A percentile compares a stretch with the other conserved stretches of the same genome.
phyloP scores from a whole-genome alignment of 345 rosid species.

The Chamaenerion angustifolium region DNA sequence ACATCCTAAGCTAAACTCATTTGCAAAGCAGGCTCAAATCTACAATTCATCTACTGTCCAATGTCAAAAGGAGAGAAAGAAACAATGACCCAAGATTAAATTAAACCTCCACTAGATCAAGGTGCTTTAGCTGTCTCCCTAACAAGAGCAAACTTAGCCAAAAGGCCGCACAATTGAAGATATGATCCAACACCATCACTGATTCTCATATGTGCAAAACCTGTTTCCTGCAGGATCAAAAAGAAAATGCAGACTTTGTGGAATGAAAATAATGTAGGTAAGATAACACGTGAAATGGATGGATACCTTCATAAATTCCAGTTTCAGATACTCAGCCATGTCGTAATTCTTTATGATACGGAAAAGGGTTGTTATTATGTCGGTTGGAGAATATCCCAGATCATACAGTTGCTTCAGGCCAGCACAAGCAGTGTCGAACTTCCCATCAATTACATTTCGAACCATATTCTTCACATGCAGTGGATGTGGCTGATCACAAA shows the following conservation, averaged over 20 bases:
- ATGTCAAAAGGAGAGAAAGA: no score
- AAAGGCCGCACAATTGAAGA: constrained; percentile 88
- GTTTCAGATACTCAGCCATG: constrained; percentile 83
- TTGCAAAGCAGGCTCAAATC: neutral
- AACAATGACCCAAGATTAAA: no score
- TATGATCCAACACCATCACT: constrained; percentile 95
- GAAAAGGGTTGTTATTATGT: constrained; percentile 88
- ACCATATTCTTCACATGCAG: constrained; percentile 88
- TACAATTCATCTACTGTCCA: no score
- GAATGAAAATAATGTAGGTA: neutral
- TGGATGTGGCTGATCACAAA: constrained; percentile 98
- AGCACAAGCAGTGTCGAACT: constrained; percentile 76
- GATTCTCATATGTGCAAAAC: constrained; percentile 95
- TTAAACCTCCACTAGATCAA: constrained; percentile 7
- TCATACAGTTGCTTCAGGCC: constrained; percentile 85
- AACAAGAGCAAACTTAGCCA: constrained; percentile 68
- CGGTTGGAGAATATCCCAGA: constrained; percentile 91
- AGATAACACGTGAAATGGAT: neutral
- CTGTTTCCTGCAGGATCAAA: constrained; percentile 54
- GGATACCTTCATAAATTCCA: constrained; percentile 90
- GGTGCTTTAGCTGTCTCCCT: constrained; percentile 71
- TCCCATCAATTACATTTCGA: constrained; percentile 66
- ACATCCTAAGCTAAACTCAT: neutral
- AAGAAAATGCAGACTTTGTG: neutral
- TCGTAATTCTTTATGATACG: constrained; percentile 82